Evolutionary conservation across 208 protist genomes (phyloP).

Genomic region (Trypanosoma scelopori): DNA sequence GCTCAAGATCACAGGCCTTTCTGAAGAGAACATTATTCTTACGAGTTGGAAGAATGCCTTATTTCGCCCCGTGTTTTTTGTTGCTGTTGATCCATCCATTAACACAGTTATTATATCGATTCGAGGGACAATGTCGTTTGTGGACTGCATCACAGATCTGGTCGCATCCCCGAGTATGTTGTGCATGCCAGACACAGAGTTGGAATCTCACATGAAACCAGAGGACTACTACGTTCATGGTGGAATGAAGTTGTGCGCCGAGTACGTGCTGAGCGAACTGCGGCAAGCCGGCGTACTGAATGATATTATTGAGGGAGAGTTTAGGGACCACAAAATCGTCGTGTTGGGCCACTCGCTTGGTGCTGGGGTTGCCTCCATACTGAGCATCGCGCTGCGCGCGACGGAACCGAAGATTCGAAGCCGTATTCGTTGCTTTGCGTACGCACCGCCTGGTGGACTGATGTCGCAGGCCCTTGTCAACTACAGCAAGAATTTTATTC

Average conservation of each 20-base stretch:
- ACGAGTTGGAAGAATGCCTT: constrained; percentile 68
- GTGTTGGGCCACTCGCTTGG: constrained; percentile 88
- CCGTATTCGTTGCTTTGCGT: constrained; percentile 75
- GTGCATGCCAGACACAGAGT: constrained; percentile 11
- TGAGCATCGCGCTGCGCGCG: constrained; percentile 67
- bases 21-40: constrained; percentile 69
- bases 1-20: constrained; percentile 45
- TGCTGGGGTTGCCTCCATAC: constrained; percentile 70
- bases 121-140: constrained; percentile 85
- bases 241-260: constrained; percentile 69
- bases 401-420: constrained; percentile 38
- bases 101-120: constrained; percentile 77
- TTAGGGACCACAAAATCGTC: constrained; percentile 44
- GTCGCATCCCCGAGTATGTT: constrained; percentile 48
- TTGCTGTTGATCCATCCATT: constrained; percentile 51
- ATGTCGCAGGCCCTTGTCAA: constrained; percentile 65
- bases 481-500: constrained; percentile 64
- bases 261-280: constrained; percentile 58
- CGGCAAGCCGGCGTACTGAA: constrained; percentile 63
- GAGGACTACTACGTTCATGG: constrained; percentile 80
- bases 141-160: constrained; percentile 84
- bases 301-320: constrained; percentile 39
- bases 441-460: constrained; percentile 75
- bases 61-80: constrained; percentile 81
- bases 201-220: not conserved